phyloP scores from a whole-genome alignment of 352 stramenopile species.

The Phytopythium oedochilum region DNA sequence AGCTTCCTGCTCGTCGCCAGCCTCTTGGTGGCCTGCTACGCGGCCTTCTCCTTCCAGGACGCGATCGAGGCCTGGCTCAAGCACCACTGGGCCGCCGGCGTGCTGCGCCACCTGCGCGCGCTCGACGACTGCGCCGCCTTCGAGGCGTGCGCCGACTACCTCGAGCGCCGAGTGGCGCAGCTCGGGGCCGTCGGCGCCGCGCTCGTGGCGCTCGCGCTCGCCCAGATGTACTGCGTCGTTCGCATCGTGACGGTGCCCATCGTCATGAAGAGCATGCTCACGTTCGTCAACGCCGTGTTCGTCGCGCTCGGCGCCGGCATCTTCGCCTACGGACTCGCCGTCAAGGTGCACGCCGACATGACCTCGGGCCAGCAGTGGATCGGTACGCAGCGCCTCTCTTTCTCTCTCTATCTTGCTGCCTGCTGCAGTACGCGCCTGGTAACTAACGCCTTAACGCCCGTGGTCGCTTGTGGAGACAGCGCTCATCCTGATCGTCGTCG shows the following conservation, averaged over 20 bases:
- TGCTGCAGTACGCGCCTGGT: not conserved
- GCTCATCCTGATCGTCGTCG: constrained; percentile 67
- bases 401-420: not conserved
- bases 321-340: constrained; percentile 47
- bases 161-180: constrained; percentile 39
- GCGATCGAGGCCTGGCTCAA: constrained; percentile 70
- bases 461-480: constrained; percentile 16
- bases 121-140: constrained; percentile 56
- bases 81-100: constrained; percentile 52
- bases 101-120: constrained; percentile 39
- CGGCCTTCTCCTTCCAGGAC: constrained; percentile 62
- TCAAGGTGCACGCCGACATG: constrained; percentile 61
- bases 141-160: constrained; percentile 36
- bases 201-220: constrained; percentile 43
- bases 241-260: constrained; percentile 85
- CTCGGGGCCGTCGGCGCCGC: constrained; percentile 43
- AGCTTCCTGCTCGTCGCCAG: constrained; percentile 60
- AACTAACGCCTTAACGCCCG: not conserved
- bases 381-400: constrained; percentile 19
- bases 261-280: constrained; percentile 82
- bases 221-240: constrained; percentile 72
- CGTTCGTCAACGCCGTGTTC: constrained; percentile 72
- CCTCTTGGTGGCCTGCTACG: constrained; percentile 60
- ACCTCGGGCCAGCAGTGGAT: constrained; percentile 74
- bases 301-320: constrained; percentile 49